Evolutionary conservation across 345 rosid species (phyloP).

Genomic region (Euphorbia lathyris): DNA sequence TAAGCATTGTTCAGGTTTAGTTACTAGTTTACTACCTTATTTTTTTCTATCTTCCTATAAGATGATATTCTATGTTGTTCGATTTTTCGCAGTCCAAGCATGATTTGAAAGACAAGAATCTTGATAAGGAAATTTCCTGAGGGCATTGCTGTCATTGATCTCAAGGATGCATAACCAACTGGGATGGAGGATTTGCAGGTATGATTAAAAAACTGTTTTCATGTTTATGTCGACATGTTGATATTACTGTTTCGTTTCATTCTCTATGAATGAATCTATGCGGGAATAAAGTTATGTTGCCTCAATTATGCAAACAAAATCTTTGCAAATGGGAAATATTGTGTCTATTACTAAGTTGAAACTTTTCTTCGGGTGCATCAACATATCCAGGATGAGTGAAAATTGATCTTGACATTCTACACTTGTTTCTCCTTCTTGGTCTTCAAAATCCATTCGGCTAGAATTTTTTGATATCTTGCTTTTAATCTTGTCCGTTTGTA

Average conservation of each 20-base stretch:
- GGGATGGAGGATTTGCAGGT: slow-evolving; percentile 89
- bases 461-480: too few species aligned
- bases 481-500: too few species aligned
- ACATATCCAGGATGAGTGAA: too few species aligned
- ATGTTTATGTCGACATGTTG: neutral
- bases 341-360: neutral
- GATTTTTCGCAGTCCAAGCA: slow-evolving; percentile 55
- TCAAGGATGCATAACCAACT: slow-evolving; percentile 81
- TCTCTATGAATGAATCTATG: too few species aligned
- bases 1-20: slow-evolving; percentile 7
- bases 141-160: slow-evolving; percentile 77
- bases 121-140: slow-evolving; percentile 54
- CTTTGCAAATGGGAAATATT: neutral
- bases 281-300: neutral
- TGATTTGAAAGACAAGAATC: slow-evolving; percentile 58
- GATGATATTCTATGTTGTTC: slow-evolving; percentile 16
- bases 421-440: too few species aligned
- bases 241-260: neutral
- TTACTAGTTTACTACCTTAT: too few species aligned
- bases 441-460: too few species aligned
- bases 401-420: too few species aligned
- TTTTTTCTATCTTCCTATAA: slow-evolving; percentile 22
- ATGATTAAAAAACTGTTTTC: neutral
- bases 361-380: neutral
- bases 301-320: neutral